phyloP scores from a whole-genome alignment of 768 basidiomycete species.

The Russula sp. region DNA sequence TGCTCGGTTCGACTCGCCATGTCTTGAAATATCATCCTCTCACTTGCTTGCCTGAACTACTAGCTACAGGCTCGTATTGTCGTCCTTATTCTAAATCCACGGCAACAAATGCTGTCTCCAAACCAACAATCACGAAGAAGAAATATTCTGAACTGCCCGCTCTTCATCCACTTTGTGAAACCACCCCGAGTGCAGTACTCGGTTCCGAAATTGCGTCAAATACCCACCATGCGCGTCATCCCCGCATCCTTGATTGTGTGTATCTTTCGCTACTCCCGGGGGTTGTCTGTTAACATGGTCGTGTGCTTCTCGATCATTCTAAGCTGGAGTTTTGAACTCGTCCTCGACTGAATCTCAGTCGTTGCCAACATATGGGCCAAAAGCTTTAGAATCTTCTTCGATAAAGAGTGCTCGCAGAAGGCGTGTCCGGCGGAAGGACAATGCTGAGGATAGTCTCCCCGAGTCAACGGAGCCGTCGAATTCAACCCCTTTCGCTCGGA shows the following conservation, averaged over 20 bases:
- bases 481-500: not conserved
- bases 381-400: not conserved
- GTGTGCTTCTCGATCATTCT: not conserved
- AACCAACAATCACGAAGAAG: constrained; percentile 44
- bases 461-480: not conserved
- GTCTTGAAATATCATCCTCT: not conserved
- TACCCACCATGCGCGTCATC: not conserved
- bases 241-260: constrained; percentile 11
- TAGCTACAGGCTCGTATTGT: not conserved
- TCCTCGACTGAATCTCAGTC: not conserved
- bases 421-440: not conserved
- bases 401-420: constrained; percentile 2
- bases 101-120: not conserved
- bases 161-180: constrained; percentile 44
- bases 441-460: not conserved
- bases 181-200: constrained; percentile 44
- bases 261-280: not conserved
- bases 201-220: constrained; percentile 1
- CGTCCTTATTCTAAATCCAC: not conserved
- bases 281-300: not conserved
- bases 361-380: not conserved
- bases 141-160: constrained; percentile 58
- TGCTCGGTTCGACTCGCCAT: constrained; percentile 10
- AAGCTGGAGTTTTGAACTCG: not conserved
- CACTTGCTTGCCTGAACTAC: not conserved